These are phyloP conservation scores for Rhodofomes roseus DNA, from an alignment of 1,284 basidiomycete species.

Conservation along the genomic window DNA sequence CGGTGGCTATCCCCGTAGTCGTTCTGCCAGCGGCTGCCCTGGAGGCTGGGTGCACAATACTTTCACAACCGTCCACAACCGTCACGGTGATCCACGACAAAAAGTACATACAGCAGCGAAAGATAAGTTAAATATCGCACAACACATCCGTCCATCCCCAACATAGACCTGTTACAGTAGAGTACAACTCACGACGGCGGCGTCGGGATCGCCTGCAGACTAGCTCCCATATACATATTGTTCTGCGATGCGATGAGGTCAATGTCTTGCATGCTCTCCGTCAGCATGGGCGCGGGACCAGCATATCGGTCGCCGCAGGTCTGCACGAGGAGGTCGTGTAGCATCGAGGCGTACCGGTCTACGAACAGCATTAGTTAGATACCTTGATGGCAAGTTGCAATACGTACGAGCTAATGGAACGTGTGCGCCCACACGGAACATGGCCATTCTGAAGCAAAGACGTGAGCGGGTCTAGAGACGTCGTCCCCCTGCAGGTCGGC, in stretches of 20 bases:
- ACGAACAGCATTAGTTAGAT: not conserved
- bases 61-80: too few relatives aligned
- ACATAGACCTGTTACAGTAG: too few relatives aligned
- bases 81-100: too few relatives aligned
- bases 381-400: not conserved
- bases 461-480: not conserved
- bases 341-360: constrained; percentile 62
- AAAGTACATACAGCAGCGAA: too few relatives aligned
- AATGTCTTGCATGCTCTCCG: not conserved
- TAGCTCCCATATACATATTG: not conserved
- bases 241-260: not conserved
- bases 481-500: constrained; percentile 21
- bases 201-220: constrained; percentile 1
- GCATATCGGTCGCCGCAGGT: constrained; percentile 27
- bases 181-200: not conserved
- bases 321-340: constrained; percentile 41
- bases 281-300: constrained; percentile 5
- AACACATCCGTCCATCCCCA: too few relatives aligned
- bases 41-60: too few relatives aligned
- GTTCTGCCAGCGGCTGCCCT: too few relatives aligned
- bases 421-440: constrained; percentile 58
- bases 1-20: not conserved
- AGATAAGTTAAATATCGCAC: too few relatives aligned
- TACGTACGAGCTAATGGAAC: constrained; percentile 55
- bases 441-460: constrained; percentile 42